Evolutionary conservation across 1,284 basidiomycete genomes (phyloP).

Genomic region (Cystobasidium slooffiae): DNA sequence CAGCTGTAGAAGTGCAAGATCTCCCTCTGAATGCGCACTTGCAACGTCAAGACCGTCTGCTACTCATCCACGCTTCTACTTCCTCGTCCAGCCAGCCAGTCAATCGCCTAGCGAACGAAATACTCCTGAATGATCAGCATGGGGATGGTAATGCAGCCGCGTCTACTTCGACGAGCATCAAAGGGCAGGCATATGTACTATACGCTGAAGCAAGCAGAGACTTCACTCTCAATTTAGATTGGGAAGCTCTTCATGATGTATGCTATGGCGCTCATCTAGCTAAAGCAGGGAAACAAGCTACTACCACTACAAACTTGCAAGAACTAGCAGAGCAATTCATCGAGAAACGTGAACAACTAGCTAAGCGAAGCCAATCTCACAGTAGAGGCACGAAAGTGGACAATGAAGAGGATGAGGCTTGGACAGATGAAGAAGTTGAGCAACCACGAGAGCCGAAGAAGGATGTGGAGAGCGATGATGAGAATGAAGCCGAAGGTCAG

Average conservation of each 20-base stretch:
- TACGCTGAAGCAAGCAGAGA: slow-evolving; percentile 13
- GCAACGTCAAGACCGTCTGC: background rate
- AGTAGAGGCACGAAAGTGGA: slow-evolving; percentile 4
- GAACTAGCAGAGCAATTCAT: slow-evolving; percentile 23
- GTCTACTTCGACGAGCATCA: background rate
- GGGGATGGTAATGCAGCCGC: background rate
- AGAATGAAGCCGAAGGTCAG: slow-evolving; percentile 1
- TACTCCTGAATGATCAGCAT: background rate
- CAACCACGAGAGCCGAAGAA: slow-evolving; percentile 7
- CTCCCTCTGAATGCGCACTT: slow-evolving; percentile 14
- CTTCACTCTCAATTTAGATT: slow-evolving; percentile 8
- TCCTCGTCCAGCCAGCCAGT: background rate
- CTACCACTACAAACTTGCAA: background rate
- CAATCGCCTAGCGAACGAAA: slow-evolving; percentile 16
- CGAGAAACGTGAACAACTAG: background rate
- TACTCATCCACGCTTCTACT: slow-evolving; percentile 4
- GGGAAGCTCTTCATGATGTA: slow-evolving; percentile 29
- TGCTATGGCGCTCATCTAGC: slow-evolving; percentile 33
- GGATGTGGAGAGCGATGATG: slow-evolving; percentile 14
- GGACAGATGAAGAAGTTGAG: slow-evolving; percentile 44
- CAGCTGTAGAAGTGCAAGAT: background rate
- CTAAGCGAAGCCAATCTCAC: background rate
- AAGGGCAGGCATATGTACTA: slow-evolving; percentile 5
- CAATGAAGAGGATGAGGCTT: slow-evolving; percentile 16
- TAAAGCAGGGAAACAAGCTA: background rate